phyloP scores from a whole-genome alignment of 1,284 basidiomycete species.

The Ustilago tritici region DNA sequence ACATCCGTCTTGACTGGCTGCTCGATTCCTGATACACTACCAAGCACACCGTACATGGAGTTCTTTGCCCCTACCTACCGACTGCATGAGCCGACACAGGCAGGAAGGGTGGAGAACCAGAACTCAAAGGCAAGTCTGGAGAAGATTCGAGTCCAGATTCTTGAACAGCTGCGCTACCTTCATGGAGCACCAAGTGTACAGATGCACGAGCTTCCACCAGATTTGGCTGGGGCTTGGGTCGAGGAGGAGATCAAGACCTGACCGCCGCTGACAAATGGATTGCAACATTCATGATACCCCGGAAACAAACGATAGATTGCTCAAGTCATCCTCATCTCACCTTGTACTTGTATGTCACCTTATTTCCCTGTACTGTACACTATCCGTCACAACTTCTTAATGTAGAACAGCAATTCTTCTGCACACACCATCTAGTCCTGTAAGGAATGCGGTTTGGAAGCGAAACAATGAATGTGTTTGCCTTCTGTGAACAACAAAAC shows the following conservation, averaged over 20 bases:
- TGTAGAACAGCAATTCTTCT: neutral
- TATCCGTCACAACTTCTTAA: neutral
- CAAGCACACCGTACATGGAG: slow-evolving; percentile 87
- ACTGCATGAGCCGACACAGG: slow-evolving; percentile 90
- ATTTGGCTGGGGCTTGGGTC: slow-evolving; percentile 82
- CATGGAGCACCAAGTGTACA: slow-evolving; percentile 95
- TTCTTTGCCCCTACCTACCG: slow-evolving; percentile 94
- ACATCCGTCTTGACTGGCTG: slow-evolving; percentile 83
- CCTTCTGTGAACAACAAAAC: neutral
- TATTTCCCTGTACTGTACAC: slow-evolving; percentile 3
- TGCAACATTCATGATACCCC: slow-evolving; percentile 9
- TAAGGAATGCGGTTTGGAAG: neutral
- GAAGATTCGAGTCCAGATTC: slow-evolving; percentile 83
- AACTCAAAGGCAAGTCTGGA: slow-evolving; percentile 82
- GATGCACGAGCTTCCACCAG: slow-evolving; percentile 96
- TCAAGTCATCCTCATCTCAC: neutral
- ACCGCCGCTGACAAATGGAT: neutral
- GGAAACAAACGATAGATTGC: neutral
- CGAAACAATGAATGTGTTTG: slow-evolving; percentile 1
- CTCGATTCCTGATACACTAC: slow-evolving; percentile 85
- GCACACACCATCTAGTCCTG: neutral
- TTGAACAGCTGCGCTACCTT: slow-evolving; percentile 91
- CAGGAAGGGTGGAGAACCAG: slow-evolving; percentile 86
- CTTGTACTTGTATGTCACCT: slow-evolving; percentile 3
- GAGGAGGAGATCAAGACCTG: slow-evolving; percentile 73